Evolutionary conservation across 75 land plant genomes (phyloP), one percentile per base, ranked within the genome.

Genomic region (Pinus albicaulis): DNA sequence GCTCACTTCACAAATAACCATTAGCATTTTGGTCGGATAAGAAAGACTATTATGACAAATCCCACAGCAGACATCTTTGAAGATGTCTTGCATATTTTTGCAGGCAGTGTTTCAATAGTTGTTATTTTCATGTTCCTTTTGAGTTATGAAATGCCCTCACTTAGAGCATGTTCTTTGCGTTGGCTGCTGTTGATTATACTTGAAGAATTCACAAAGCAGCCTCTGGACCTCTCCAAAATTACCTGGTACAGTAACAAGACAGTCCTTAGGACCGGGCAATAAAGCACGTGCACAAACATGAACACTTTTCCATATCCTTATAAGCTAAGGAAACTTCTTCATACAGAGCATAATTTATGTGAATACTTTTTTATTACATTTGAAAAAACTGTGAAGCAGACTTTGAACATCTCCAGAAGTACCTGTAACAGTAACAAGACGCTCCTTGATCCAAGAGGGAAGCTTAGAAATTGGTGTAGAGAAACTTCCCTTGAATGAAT

Each of bases 171-270:
- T 68, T 22, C 3, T 68, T 68, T 68, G 20, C 41, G 20, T 41
- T n/a, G 38, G 41, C 48, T n/a, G 44, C 62, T 79, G 85, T 77
- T 80, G 88, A 78, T 94, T 90, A 55, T 84, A 64, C 77, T 85
- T 86, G 80, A 92, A 98, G 80, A 98, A 98, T 70, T 88, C 93
- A 78, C 81, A 84, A 41, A 95, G 83, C 77, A 78, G 63, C 78
- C 78, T 83, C 48, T 94, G 98, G 16, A 91, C 99, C 80, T 98
- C 94, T 56, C 99, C 98, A 91, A 91, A 98, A 52, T 78, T 86
- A 44, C 81, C 88, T 34, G 69, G 76, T n/a, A 84, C 86, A 57
- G 22, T 59, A 14, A 86, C 56, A 59, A 86, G 68, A 63, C 11
- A 22, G 14, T 41, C n/a, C 71, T 68, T 41, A 41, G 48, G 12